Evolutionary conservation across 768 basidiomycete genomes (phyloP), one percentile per base, ranked within the genome.

Genomic region (Filobasidium floriforme): DNA sequence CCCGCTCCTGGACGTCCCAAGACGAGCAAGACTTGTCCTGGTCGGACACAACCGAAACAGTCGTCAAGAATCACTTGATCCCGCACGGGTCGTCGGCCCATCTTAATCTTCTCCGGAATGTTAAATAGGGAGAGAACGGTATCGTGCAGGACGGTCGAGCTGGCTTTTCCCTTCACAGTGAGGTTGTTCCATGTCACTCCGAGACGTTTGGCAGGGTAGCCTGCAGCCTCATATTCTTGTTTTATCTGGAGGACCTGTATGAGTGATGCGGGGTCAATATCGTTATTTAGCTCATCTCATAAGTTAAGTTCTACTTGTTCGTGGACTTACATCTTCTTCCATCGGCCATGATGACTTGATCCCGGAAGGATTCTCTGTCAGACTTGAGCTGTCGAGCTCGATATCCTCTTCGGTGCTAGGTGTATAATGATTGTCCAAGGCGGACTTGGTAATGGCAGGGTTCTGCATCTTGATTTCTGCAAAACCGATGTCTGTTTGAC

Each of bases 1-100:
- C 92, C 91, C 0, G 87, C 85, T 15, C 89, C 90, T 0, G 90
- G 90, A 37, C 89, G 82, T 7, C 90, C 90, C 22, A 92, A 70
- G 0, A 77, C 73, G 43, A 74, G 59, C 71, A 86, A 81, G 85
- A 87, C 86, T 70, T 87, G 85, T 28, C 86, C 85, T 0, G 85
- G 83, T 15, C 81, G 78, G 37, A 86, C 80, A 12, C 83, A 80
- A 19, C 86, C 86, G 51, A 82, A 81, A 71, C 85, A 86, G 1
- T 83, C 83, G 14, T 72, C 71, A 1, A 87, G 70, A 29, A 87
- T 83, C 52, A 77, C 82, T 18, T 85, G 82, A 29, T 67, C 66
- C 32, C 37, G 12, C 2, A 41, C 43, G n/a, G 61, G 26, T 24
- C 44, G 29, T 37, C 60, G 26, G 7, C n/a, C 43, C 1, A 19